Evolutionary conservation across 257 asterid genomes (phyloP).

Genomic region (Plantago elongata): DNA sequence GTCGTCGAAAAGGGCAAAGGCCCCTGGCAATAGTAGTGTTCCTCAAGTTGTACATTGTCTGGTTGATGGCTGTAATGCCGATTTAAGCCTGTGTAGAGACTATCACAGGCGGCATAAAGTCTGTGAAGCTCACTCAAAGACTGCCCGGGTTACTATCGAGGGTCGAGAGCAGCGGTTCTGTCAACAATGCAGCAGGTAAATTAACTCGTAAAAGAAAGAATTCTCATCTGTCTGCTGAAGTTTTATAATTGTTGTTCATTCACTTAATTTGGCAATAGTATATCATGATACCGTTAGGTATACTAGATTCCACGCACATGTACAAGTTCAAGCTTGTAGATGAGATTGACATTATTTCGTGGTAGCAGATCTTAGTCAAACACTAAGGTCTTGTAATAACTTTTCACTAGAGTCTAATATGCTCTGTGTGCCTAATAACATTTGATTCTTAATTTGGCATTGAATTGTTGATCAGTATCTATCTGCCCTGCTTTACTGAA

Average conservation of each 20-base stretch:
- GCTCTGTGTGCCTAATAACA: background rate
- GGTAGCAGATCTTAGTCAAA: too few species aligned
- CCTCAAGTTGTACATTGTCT: conserved; percentile 55
- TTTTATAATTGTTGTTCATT: too few species aligned
- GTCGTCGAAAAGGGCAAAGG: conserved; percentile 69
- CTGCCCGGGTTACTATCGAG: conserved; percentile 58
- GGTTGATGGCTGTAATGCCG: conserved; percentile 84
- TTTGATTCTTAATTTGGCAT: background rate
- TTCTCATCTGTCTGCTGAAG: too few species aligned
- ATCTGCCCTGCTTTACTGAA: background rate
- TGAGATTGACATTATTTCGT: too few species aligned
- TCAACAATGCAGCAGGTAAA: conserved; percentile 94
- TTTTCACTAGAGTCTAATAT: too few species aligned
- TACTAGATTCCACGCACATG: too few species aligned
- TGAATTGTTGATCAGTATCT: background rate
- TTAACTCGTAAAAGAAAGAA: background rate
- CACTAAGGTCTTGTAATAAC: too few species aligned
- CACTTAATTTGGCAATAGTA: too few species aligned
- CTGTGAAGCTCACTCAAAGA: conserved; percentile 79
- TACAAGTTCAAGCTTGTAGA: too few species aligned
- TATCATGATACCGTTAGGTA: too few species aligned
- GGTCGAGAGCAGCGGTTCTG: conserved; percentile 85
- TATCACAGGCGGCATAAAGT: conserved; percentile 90
- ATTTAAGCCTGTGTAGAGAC: conserved; percentile 73
- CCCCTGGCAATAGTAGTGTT: conserved; percentile 30